Conservation (phyloP, 2,329 filamentous ascomycete species). For the Fusarium liriodendri region DNA sequence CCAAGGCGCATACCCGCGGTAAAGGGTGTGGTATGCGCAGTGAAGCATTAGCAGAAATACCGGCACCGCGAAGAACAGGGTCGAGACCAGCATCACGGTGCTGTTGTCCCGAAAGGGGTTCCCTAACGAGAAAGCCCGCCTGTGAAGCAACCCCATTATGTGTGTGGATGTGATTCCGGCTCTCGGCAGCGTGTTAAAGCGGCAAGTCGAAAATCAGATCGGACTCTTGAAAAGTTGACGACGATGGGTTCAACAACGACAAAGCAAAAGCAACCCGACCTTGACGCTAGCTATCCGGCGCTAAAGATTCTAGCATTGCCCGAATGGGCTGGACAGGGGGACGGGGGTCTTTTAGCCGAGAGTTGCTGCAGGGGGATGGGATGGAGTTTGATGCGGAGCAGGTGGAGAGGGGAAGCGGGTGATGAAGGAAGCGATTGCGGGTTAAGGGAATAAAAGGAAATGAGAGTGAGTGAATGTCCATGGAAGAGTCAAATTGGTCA, state of each 20-base stretch:
- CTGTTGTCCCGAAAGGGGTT: constrained; percentile 11
- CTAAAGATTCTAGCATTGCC: neutral
- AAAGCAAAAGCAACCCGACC: neutral
- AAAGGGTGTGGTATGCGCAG: constrained; percentile 24
- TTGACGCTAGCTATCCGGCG: neutral
- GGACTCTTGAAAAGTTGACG: neutral
- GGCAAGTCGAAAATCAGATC: neutral
- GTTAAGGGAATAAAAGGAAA: neutral
- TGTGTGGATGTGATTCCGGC: neutral
- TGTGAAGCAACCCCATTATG: constrained; percentile 25
- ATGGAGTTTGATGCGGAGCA: neutral
- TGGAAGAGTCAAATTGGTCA: neutral
- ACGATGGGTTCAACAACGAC: neutral
- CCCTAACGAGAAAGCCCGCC: neutral
- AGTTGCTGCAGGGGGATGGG: neutral
- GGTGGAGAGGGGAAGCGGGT: neutral
- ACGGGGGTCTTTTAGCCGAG: neutral
- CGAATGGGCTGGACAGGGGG: neutral
- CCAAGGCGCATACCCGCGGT: constrained; percentile 11
- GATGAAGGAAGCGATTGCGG: neutral
- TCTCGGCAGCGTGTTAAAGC: neutral
- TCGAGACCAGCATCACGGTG: constrained; percentile 6
- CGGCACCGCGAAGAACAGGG: constrained; percentile 26
- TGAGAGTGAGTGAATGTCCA: neutral
- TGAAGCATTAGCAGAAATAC: constrained; percentile 32